Evolutionary conservation across 2,329 filamentous ascomycete species (phyloP), one percentile per base, ranked within the genome.

Genomic region (Xylaria sp.): DNA sequence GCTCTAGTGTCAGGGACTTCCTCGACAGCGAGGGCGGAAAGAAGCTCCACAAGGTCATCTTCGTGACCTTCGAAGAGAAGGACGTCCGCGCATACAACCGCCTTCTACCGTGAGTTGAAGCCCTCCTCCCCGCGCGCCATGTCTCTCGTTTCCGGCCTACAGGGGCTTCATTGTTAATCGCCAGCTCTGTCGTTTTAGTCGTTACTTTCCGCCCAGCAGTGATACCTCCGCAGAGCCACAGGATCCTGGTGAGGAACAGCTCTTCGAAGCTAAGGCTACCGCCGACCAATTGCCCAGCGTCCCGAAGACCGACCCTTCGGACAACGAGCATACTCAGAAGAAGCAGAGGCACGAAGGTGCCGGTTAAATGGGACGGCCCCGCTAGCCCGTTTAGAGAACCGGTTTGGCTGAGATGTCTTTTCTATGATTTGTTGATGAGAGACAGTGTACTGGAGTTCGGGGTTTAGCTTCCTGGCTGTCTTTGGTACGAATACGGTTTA

Each of bases 61-160:
- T 98, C 82, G 94, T 94, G 76, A 92, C 90, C 18, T 98, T 97
- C 79, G 85, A 92, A 78, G 80, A 84, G 63, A 94, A 94, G 81
- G 94, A 98, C 75, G 88, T 92, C 68, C 80, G 83, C 48, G 90
- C 92, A 0, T 98, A 98, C 79, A 84, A 90, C 61, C 74, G 87
- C 28, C 81, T 85, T 44, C 80, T 97, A 12, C 92, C 94, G 94
- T 97, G 81, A 85, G 92, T 88, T 56, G 34, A 46, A n/a, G 28
- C 28, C 52, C 23, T 25, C 25, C 54, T 18, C n/a, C 31, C 55
- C 31, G 54, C 25, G 34, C 2, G 1, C 28, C 31, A 34, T 5
- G 13, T n/a, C 18, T n/a, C 46, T 25, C 31, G 8, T 15, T 28
- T 20, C 44, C 54, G n/a, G 23, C 55, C 12, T 3, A 18, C 39